Percentiles rank a stretch among this genome's conserved stretches.
These are phyloP conservation scores for Ophiosphaerella korrae DNA, from an alignment of 2,329 filamentous ascomycete genomes.

Conservation along the genomic window DNA sequence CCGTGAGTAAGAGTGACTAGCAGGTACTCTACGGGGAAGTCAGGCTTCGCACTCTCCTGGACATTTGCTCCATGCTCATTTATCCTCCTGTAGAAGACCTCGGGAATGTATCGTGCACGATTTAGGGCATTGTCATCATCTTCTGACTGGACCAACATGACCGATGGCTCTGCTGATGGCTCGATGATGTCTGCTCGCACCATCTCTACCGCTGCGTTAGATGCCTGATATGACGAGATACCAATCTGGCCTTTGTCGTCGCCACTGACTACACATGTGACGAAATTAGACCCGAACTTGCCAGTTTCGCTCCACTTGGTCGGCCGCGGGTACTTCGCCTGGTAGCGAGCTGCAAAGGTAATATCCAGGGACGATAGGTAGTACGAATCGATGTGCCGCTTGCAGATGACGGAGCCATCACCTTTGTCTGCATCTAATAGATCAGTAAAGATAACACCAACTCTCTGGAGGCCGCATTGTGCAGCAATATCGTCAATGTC, in stretches of 20 bases:
- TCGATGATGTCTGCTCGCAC: slow-evolving; percentile 93
- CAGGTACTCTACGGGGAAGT: slow-evolving; percentile 95
- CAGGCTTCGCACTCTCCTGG: slow-evolving; percentile 94
- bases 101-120: slow-evolving; percentile 87
- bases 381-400: slow-evolving; percentile 93
- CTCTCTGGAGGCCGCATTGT: slow-evolving; percentile 81
- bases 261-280: slow-evolving; percentile 94
- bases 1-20: slow-evolving; percentile 95
- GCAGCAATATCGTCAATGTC: slow-evolving; percentile 80
- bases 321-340: slow-evolving; percentile 84
- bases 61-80: slow-evolving; percentile 97
- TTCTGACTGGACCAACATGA: slow-evolving; percentile 94
- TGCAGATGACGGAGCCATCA: slow-evolving; percentile 89
- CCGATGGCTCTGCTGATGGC: slow-evolving; percentile 86
- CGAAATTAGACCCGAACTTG: slow-evolving; percentile 92
- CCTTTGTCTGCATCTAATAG: slow-evolving; percentile 79
- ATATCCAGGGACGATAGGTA: slow-evolving; percentile 93
- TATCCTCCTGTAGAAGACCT: slow-evolving; percentile 93
- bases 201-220: slow-evolving; percentile 96
- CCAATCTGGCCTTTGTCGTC: slow-evolving; percentile 87
- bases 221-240: slow-evolving; percentile 91
- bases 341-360: slow-evolving; percentile 83
- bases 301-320: slow-evolving; percentile 98
- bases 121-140: slow-evolving; percentile 76
- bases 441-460: slow-evolving; percentile 95